Percentiles rank a stretch among this genome's conserved stretches.
phyloP scores from a whole-genome alignment of 1,284 basidiomycete genomes.

The Ganoderma lucidum region DNA sequence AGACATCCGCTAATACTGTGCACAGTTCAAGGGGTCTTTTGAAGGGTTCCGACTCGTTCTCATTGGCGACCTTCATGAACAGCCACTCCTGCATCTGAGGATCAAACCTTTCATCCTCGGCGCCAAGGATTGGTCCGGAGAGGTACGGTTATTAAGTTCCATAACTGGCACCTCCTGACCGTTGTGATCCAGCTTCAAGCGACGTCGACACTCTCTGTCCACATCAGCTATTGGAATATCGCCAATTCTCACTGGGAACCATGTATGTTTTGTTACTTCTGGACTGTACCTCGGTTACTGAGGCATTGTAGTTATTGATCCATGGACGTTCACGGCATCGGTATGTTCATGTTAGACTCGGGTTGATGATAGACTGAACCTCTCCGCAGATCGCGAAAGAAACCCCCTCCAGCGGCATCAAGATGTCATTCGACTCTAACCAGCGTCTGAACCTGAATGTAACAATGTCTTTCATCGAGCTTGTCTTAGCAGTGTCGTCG shows the following conservation, averaged over 20 bases:
- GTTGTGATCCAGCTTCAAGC: conserved; percentile 71
- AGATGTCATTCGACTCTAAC: conserved; percentile 75
- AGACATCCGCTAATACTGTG: neutral
- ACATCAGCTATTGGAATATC: conserved; percentile 97
- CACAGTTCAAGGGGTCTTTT: conserved; percentile 58
- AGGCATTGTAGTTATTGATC: conserved; percentile 81
- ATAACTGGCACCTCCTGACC: neutral
- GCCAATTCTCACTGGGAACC: conserved; percentile 99
- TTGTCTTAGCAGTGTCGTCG: conserved; percentile 79
- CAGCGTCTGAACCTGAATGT: conserved; percentile 93
- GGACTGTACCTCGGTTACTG: neutral
- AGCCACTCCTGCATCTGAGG: conserved; percentile 92
- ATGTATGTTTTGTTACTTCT: conserved; percentile 50
- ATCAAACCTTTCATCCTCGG: conserved; percentile 87
- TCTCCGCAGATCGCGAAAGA: conserved; percentile 60
- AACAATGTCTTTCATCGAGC: conserved; percentile 91
- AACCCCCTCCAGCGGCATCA: conserved; percentile 60
- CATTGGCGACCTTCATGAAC: conserved; percentile 95
- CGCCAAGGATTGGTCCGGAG: conserved; percentile 94
- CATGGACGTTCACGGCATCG: conserved; percentile 89
- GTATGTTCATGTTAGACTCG: conserved; percentile 50
- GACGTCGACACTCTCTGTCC: conserved; percentile 80
- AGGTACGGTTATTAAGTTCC: conserved; percentile 56
- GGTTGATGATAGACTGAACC: neutral
- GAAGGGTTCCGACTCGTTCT: conserved; percentile 94